phyloP scores from a whole-genome alignment of 2,329 filamentous ascomycete species.

The Trichophyton rubrum region DNA sequence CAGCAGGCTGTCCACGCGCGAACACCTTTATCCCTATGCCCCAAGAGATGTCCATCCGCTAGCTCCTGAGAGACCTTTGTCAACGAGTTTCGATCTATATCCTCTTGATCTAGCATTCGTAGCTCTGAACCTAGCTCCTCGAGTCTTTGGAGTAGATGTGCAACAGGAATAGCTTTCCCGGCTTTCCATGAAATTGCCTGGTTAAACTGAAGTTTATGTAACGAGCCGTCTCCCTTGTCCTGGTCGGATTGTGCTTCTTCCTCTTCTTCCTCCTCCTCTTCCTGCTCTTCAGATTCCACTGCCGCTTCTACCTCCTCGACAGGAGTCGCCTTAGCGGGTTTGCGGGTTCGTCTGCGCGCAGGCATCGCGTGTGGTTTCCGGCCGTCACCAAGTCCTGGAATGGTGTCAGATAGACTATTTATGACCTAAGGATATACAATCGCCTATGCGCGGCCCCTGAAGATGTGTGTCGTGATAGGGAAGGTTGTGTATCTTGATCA shows the following conservation, averaged over 20 bases:
- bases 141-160: constrained; percentile 68
- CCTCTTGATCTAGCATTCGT: constrained; percentile 73
- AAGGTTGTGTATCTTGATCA: not conserved
- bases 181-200: constrained; percentile 83
- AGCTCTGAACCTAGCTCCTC: constrained; percentile 73
- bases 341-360: constrained; percentile 31
- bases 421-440: not conserved
- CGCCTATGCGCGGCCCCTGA: not conserved
- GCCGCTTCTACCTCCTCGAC: constrained; percentile 19
- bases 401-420: not conserved
- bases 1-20: constrained; percentile 80
- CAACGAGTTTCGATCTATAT: constrained; percentile 70
- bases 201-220: constrained; percentile 56
- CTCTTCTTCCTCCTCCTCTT: constrained; percentile 2
- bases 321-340: constrained; percentile 17
- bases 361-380: constrained; percentile 25
- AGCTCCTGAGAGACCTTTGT: constrained; percentile 74
- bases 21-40: constrained; percentile 88
- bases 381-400: not conserved
- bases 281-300: not conserved
- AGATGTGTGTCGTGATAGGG: not conserved
- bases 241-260: constrained; percentile 1
- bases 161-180: constrained; percentile 74
- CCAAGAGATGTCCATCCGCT: constrained; percentile 65
- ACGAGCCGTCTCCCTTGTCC: constrained; percentile 23